phyloP scores from a whole-genome alignment of 148 eudicot genomes.

The Silene latifolia region DNA sequence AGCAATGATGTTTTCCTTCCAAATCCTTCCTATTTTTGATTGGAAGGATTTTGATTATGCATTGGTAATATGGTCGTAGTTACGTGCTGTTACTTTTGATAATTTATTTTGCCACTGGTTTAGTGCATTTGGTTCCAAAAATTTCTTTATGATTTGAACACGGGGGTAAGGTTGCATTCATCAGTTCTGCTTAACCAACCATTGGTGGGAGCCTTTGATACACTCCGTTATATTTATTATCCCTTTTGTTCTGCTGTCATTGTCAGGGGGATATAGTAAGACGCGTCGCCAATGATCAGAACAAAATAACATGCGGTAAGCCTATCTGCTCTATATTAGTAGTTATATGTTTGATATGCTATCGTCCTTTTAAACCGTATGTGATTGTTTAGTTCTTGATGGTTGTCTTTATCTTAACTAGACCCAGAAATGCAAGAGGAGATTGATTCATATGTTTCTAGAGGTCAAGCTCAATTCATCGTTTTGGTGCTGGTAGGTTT shows the following conservation, averaged over 20 bases:
- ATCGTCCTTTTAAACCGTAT: neutral
- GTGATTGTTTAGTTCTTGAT: neutral
- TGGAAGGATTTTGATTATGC: too few species aligned
- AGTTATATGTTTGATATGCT: conserved; percentile 3
- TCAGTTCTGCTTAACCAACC: too few species aligned
- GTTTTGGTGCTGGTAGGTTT: conserved; percentile 66
- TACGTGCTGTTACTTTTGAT: too few species aligned
- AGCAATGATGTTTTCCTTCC: too few species aligned
- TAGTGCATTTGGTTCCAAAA: too few species aligned
- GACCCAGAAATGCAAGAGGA: conserved; percentile 90
- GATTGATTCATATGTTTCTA: conserved; percentile 57
- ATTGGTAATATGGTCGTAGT: too few species aligned
- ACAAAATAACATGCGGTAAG: conserved; percentile 90
- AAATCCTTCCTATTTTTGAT: too few species aligned
- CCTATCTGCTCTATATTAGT: conserved; percentile 6
- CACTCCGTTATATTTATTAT: neutral
- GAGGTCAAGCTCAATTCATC: conserved; percentile 63
- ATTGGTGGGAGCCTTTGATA: neutral
- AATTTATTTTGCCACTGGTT: too few species aligned
- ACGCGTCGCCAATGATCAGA: conserved; percentile 71
- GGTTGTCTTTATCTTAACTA: conserved; percentile 29
- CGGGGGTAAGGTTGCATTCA: too few species aligned
- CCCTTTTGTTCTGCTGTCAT: conserved; percentile 10
- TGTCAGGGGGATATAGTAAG: conserved; percentile 81
- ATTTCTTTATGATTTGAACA: too few species aligned